Conservation (phyloP, 805 yeast species). For the Candida peoriensis region DNA sequence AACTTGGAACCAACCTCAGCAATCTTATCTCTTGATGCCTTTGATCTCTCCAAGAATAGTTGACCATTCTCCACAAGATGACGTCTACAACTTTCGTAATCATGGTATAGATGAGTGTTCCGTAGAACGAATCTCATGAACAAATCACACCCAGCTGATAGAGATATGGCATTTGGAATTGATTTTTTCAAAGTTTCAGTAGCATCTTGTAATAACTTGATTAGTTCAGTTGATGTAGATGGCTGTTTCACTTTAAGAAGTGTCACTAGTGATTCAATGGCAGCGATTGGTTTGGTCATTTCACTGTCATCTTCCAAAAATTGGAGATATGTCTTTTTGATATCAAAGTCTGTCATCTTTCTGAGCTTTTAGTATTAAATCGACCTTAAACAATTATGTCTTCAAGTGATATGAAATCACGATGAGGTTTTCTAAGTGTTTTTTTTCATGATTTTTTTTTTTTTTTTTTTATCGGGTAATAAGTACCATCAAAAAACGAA, state of each 20-base stretch:
- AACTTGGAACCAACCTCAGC: slow-evolving; percentile 87
- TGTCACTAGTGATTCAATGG: slow-evolving; percentile 89
- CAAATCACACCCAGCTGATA: slow-evolving; percentile 96
- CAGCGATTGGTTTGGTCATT: slow-evolving; percentile 99
- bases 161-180: slow-evolving; percentile 85
- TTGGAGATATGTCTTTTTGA: slow-evolving; percentile 71
- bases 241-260: slow-evolving; percentile 81
- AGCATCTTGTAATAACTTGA: slow-evolving; percentile 73
- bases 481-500: no score
- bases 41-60: slow-evolving; percentile 85
- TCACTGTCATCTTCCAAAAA: slow-evolving; percentile 89
- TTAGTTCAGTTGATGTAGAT: slow-evolving; percentile 88
- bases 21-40: slow-evolving; percentile 79
- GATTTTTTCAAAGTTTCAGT: slow-evolving; percentile 68
- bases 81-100: slow-evolving; percentile 89
- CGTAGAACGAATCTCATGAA: slow-evolving; percentile 90
- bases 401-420: no score
- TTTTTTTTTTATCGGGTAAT: no score
- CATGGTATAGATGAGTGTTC: slow-evolving; percentile 80
- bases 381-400: no score
- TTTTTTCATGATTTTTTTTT: no score
- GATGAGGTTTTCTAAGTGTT: no score
- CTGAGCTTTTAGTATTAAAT: no score
- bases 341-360: slow-evolving; percentile 54
- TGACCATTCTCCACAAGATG: slow-evolving; percentile 93